phyloP scores from a whole-genome alignment of 331 rosid genomes.

The Spiraea crenata region DNA sequence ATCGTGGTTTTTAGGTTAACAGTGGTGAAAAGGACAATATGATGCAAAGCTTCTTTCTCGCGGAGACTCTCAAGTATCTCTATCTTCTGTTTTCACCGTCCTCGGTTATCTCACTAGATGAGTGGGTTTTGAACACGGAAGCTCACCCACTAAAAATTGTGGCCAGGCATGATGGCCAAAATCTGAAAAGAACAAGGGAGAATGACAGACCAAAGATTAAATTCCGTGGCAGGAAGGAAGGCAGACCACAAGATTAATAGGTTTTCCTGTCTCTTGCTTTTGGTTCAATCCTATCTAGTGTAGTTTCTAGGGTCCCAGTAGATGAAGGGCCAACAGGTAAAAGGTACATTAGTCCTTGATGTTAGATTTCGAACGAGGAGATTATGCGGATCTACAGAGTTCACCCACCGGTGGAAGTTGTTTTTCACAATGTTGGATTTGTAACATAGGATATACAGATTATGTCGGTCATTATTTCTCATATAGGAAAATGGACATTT shows the following conservation, averaged over 20 bases:
- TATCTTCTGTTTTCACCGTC: conserved; percentile 94
- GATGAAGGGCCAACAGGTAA: conserved; percentile 25
- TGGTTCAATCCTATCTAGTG: conserved; percentile 27
- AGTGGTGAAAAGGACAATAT: conserved; percentile 80
- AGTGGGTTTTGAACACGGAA: conserved; percentile 99
- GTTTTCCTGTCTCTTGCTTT: conserved; percentile 20
- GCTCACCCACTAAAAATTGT: conserved; percentile 89
- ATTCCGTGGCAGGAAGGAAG: conserved; percentile 86
- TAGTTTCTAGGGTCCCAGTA: conserved; percentile 12
- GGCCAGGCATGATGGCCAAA: conserved; percentile 41
- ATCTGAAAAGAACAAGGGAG: conserved; percentile 30
- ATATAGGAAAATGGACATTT: neutral
- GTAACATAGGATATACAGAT: neutral
- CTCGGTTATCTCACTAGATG: conserved; percentile 80
- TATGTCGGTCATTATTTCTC: neutral
- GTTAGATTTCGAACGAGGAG: conserved; percentile 7
- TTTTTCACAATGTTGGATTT: conserved; percentile 8
- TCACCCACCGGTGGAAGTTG: conserved; percentile 1
- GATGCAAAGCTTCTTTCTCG: conserved; percentile 99
- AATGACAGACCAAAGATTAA: conserved; percentile 39
- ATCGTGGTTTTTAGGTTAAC: conserved; percentile 62
- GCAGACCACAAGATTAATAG: conserved; percentile 39
- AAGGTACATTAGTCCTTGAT: conserved; percentile 18
- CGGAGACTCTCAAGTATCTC: conserved; percentile 92
- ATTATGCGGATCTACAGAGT: conserved; percentile 15